phyloP scores from a whole-genome alignment of 2,329 filamentous ascomycete genomes.

The Sporothrix brunneoviolacea region DNA sequence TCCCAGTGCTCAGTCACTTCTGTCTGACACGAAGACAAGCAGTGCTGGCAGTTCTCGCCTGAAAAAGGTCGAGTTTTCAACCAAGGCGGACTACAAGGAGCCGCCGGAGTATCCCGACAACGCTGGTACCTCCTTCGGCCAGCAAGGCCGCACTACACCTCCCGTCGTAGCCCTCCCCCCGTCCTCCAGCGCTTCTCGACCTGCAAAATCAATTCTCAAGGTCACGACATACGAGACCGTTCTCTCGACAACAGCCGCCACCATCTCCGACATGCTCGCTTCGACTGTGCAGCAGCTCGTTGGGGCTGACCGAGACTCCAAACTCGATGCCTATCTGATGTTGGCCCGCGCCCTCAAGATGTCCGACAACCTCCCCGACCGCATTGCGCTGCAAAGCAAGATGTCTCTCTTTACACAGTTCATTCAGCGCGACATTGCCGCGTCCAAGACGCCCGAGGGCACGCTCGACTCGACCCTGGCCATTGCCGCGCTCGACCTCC shows the following conservation, averaged over 20 bases:
- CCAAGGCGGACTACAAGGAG: constrained; percentile 50
- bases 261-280: constrained; percentile 74
- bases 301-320: constrained; percentile 62
- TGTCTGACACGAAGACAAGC: constrained; percentile 16
- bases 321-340: constrained; percentile 80
- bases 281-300: constrained; percentile 77
- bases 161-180: constrained; percentile 31
- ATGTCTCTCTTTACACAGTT: constrained; percentile 73
- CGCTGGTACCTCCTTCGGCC: constrained; percentile 17
- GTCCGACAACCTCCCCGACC: constrained; percentile 75
- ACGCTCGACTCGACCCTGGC: constrained; percentile 61
- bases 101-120: constrained; percentile 39
- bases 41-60: constrained; percentile 39
- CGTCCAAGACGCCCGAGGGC: constrained; percentile 48
- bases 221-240: constrained; percentile 36
- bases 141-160: neutral
- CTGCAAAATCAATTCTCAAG: constrained; percentile 71
- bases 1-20: constrained; percentile 42
- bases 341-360: constrained; percentile 69
- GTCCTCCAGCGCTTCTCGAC: constrained; percentile 32
- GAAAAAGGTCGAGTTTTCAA: constrained; percentile 54
- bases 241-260: constrained; percentile 39
- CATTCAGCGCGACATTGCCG: constrained; percentile 70
- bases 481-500: constrained; percentile 70
- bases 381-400: constrained; percentile 65